Evolutionary conservation across 2,329 filamentous ascomycete species (phyloP).

Genomic region (Fusarium compactum): DNA sequence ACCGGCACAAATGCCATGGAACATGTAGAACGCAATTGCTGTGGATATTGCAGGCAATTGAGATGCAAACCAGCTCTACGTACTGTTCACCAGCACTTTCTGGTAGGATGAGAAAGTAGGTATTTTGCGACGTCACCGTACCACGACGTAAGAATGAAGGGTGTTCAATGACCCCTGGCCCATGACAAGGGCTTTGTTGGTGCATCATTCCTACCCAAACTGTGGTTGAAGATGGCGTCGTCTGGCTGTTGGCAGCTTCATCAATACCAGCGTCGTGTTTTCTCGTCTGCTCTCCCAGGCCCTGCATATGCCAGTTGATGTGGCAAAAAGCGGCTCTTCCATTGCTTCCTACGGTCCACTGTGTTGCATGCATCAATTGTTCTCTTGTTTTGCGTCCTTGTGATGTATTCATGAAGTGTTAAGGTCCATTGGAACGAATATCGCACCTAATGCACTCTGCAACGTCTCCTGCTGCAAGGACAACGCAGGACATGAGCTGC

Average conservation of each 20-base stretch:
- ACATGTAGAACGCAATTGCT: conserved; percentile 1
- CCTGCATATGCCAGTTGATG: conserved; percentile 47
- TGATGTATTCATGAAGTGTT: conserved; percentile 2
- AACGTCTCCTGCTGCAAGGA: conserved; percentile 11
- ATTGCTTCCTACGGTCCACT: conserved; percentile 29
- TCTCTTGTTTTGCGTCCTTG: conserved; percentile 6
- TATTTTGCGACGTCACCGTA: conserved; percentile 5
- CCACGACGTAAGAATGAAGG: conserved; percentile 17
- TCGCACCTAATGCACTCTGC: background rate
- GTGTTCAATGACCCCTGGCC: conserved; percentile 44
- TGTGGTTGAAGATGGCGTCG: conserved; percentile 24
- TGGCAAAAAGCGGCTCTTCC: conserved; percentile 45
- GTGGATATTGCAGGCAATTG: conserved; percentile 5
- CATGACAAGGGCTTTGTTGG: conserved; percentile 33
- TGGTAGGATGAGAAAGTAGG: conserved; percentile 12
- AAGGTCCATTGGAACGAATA: conserved; percentile 1
- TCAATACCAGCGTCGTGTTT: conserved; percentile 33
- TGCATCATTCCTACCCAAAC: conserved; percentile 16
- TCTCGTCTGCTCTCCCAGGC: conserved; percentile 38
- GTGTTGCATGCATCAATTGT: conserved; percentile 30
- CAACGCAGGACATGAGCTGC: conserved; percentile 16
- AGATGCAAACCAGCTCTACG: conserved; percentile 6
- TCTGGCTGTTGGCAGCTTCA: conserved; percentile 14
- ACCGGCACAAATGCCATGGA: background rate
- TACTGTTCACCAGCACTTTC: conserved; percentile 11